Base-by-base conservation (phyloP, 2,329 filamentous ascomycete genomes). In the Diaporthe vexans region DNA sequence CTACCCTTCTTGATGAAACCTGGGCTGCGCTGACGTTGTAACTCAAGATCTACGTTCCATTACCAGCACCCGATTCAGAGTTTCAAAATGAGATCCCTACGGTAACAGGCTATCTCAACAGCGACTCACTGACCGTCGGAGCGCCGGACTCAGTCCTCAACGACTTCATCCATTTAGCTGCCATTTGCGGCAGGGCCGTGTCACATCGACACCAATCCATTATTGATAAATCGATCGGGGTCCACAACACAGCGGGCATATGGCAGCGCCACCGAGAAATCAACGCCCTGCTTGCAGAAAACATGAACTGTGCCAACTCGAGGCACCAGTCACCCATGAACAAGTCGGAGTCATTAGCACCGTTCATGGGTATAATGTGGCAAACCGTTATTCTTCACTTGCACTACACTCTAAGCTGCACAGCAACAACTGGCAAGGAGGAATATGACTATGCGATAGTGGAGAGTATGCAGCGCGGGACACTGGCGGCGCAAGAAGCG, bases 21-120 rank as follows among this genome's bases (percentile, higher is more conserved):
- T 40, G 37, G 13, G 37, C 43, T 8, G 11, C 35, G 19, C 61
- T 52, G 21, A 67, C 61, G 9, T 35, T 21, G 4, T 35, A 6
- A 10, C 19, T 15, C 15, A 40, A 67, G 63, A 67, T 67, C 13
- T 67, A 67, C 46, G 63, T 67, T n/a, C 63, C 63, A 29, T 67
- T 67, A 37, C 63, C 63, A 21, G 63, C 63, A 15, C 63, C 63
- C 15, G 46, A 67, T 37, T 4, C 46, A 67, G 63, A 52, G 13
- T 67, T 67, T 21, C 63, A 67, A 54, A 67, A 52, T 26, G 63
- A 67, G 63, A 67, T 67, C 1, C 63, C 63, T 4, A 67, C 63
- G 21, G 33, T 51, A 9, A 67, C 63, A 1, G 63, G 63, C 11
- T 67, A 67, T 26, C 46, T 67, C 29, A 67, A 37, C 33, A 24